Evolutionary conservation across 352 stramenopile species (phyloP).

Genomic region (Phytopythium oedochilum): DNA sequence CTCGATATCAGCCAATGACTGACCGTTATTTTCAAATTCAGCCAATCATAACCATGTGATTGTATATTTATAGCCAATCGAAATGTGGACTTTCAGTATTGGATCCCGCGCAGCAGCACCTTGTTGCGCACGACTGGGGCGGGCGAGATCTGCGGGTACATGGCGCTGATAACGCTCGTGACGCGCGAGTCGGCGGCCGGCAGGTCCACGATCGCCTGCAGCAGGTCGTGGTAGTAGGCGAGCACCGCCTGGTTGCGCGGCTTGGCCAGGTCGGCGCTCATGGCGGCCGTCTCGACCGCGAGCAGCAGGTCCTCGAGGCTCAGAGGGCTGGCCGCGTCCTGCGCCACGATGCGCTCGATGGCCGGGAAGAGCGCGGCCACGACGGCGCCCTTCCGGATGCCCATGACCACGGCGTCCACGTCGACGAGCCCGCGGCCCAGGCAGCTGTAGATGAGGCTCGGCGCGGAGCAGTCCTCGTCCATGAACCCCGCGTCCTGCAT

Average conservation of each 20-base stretch:
- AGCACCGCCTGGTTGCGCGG: constrained; percentile 29
- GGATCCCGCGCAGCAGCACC: neutral
- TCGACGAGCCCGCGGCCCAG: constrained; percentile 47
- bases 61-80: constrained; percentile 3
- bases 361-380: constrained; percentile 34
- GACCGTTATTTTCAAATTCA: neutral
- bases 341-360: constrained; percentile 46
- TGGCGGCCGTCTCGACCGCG: constrained; percentile 20
- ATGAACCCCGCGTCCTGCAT: constrained; percentile 31
- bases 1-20: neutral
- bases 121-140: constrained; percentile 10
- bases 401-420: constrained; percentile 33
- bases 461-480: constrained; percentile 37
- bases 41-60: neutral
- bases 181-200: constrained; percentile 33
- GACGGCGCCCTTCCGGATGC: constrained; percentile 32
- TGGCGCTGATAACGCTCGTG: constrained; percentile 18
- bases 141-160: constrained; percentile 23
- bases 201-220: constrained; percentile 26
- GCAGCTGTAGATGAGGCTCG: constrained; percentile 51
- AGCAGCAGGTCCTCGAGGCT: constrained; percentile 30
- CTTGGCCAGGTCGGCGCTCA: constrained; percentile 5
- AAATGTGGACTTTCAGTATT: too few species aligned
- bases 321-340: constrained; percentile 46
- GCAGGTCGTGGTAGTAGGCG: constrained; percentile 21